Evolutionary conservation across 2,329 filamentous ascomycete genomes (phyloP), one percentile per base, ranked within the genome.

Genomic region (Beauveria varroae): DNA sequence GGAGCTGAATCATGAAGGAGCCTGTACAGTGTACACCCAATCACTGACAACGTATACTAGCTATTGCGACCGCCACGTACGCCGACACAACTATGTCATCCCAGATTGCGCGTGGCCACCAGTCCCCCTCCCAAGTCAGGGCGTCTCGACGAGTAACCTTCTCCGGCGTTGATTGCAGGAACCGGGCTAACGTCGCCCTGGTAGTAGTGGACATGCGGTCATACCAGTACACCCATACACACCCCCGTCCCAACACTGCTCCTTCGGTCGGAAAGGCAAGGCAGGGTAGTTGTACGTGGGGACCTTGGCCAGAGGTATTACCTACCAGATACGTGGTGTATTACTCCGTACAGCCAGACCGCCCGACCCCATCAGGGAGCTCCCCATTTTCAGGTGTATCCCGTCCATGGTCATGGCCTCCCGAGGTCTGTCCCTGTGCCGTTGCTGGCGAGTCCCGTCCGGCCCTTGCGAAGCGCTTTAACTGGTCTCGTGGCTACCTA

Each of bases 331-430:
- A 14, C 53, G 57, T 61, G 53, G 60, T 46, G 52, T 56, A 56
- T 56, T 7, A 51, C 28, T 51, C 34, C 10, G 47, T 43, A 54
- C 52, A 56, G 52, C 52, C 47, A 62, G 60, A 53, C 60, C 60
- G 44, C 60, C 53, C 51, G 40, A 50, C 57, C 41, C 57, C 57
- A 46, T 60, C 47, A 24, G 12, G 60, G 60, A 47, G 53, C 53
- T 53, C 40, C 47, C 54, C 60, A 50, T 62, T 54, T 53, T 57
- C 60, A 62, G 54, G 60, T 62, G 60, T 57, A 57, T 53, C 54
- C 49, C 47, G 46, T 47, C 20, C 56, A 50, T 47, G 41, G 34
- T 22, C 51, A 52, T 53, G 28, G 40, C 46, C 60, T 62, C 41
- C 60, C 54, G 60, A 62, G 60, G 60, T 57, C 54, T 62, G 49